Evolutionary conservation across 257 asterid genomes (phyloP), one percentile per base, ranked within the genome.

Genomic region (Scutellaria baicalensis): DNA sequence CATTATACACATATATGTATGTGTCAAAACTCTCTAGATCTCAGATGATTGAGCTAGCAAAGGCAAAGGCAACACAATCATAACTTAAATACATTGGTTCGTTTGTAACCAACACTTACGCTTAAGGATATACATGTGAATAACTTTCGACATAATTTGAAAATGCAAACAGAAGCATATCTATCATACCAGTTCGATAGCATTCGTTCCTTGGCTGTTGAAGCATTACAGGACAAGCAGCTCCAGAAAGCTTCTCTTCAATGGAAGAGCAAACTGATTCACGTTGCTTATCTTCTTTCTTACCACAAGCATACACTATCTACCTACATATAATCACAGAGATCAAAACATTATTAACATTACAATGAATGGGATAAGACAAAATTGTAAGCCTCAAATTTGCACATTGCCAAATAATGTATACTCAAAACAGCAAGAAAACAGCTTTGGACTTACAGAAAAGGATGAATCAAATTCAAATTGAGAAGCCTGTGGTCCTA

Each of bases 401-500:
- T 35, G 60, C 8, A 13, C 18, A 21, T 23, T 40, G 57, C 58
- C 55, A 14, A 33, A 70, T 16, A 12, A 13, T 49, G 66, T 3
- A 23, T 3, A 58, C 38, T 7, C 17, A 65, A 66, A 73, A 58
- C 64, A 48, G 71, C 64, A 64, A 72, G 35, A 66, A 63, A 16
- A 79, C 82, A 75, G 61, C 43, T 70, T 50, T 43, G 31, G 55
- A 64, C 8, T 48, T 49, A 18, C 17, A 78, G 69, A 27, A 70
- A 64, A 64, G 60, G 57, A 18, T 49, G 50, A 73, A 79, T 55
- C 68, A 23, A 66, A 43, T 64, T 49, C 73, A 68, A 74, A 71
- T 71, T 52, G 13, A 60, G 21, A 57, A 59, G 45, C 31, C 21
- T 9, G 84, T 83, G 88, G 88, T 84, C 88, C 88, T 75, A 38